phyloP scores from a whole-genome alignment of 768 basidiomycete genomes.

The Podaxis sp. region DNA sequence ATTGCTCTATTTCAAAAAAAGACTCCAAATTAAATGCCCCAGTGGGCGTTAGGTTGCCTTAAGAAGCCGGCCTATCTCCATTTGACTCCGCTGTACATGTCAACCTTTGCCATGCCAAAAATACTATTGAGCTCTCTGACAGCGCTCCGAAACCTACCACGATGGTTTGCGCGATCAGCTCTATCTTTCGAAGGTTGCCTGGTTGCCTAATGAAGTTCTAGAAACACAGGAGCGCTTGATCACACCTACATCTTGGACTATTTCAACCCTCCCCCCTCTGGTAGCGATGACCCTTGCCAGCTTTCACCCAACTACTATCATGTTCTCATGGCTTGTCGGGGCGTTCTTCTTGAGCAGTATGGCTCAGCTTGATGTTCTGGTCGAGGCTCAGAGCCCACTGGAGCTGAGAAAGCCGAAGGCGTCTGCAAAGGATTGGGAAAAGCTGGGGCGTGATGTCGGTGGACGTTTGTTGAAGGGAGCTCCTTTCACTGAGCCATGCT shows the following conservation, averaged over 20 bases:
- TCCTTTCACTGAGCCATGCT: constrained; percentile 25
- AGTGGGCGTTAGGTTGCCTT: too few species aligned
- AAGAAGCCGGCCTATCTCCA: not conserved
- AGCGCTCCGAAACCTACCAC: not conserved
- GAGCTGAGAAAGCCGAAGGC: not conserved
- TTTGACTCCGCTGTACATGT: not conserved
- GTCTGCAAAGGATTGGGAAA: constrained; percentile 16
- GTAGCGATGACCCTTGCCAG: not conserved
- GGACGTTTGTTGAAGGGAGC: constrained; percentile 16
- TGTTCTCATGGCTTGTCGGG: not conserved
- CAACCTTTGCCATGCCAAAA: not conserved
- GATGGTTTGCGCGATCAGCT: not conserved
- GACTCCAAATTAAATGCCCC: too few species aligned
- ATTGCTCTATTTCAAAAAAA: too few species aligned
- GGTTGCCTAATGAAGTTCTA: not conserved
- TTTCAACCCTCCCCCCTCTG: not conserved
- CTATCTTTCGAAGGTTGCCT: not conserved
- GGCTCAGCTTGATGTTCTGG: not conserved
- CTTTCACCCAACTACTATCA: not conserved
- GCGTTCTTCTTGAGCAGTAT: not conserved
- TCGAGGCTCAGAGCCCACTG: not conserved
- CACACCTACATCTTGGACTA: not conserved
- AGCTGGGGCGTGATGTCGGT: constrained; percentile 15
- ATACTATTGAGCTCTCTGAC: not conserved
- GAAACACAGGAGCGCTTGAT: not conserved